Evolutionary conservation across 2,329 filamentous ascomycete species (phyloP).

Genomic region (Aspergillus persii): DNA sequence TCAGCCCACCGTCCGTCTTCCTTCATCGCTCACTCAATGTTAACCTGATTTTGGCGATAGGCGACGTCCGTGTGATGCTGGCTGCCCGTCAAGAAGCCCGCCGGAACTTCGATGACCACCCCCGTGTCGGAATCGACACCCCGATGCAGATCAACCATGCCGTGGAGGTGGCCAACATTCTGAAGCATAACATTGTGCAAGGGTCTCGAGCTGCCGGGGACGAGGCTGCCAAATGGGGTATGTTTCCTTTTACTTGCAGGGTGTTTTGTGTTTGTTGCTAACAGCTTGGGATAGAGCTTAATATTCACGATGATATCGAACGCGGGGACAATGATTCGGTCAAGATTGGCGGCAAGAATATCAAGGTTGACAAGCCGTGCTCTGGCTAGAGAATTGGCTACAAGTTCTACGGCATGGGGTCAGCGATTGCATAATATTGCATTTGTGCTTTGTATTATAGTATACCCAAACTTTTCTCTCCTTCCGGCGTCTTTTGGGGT

Average conservation of each 20-base stretch:
- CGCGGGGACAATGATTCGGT: slow-evolving; percentile 90
- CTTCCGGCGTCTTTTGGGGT: slow-evolving; percentile 32
- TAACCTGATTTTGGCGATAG: slow-evolving; percentile 45
- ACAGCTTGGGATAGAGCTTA: slow-evolving; percentile 60
- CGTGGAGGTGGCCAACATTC: slow-evolving; percentile 74
- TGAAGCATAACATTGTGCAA: slow-evolving; percentile 85
- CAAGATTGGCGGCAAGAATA: slow-evolving; percentile 54
- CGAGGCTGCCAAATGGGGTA: slow-evolving; percentile 38
- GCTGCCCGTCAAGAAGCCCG: slow-evolving; percentile 74
- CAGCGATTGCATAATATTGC: slow-evolving; percentile 10
- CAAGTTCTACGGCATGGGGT: background rate
- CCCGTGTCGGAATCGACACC: slow-evolving; percentile 58
- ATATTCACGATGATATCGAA: slow-evolving; percentile 89
- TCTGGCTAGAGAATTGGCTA: slow-evolving; percentile 26
- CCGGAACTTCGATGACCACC: slow-evolving; percentile 67
- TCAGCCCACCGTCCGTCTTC: slow-evolving; percentile 34
- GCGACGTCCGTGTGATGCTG: slow-evolving; percentile 65
- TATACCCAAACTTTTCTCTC: slow-evolving; percentile 37
- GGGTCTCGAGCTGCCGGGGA: slow-evolving; percentile 52
- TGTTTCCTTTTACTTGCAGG: slow-evolving; percentile 8
- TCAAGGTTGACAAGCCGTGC: slow-evolving; percentile 44
- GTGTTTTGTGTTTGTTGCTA: slow-evolving; percentile 3
- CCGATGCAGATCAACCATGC: slow-evolving; percentile 71
- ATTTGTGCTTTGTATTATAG: slow-evolving; percentile 34
- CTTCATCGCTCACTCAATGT: background rate